phyloP scores from a whole-genome alignment of 345 rosid genomes.

The Trapa bicornis region DNA sequence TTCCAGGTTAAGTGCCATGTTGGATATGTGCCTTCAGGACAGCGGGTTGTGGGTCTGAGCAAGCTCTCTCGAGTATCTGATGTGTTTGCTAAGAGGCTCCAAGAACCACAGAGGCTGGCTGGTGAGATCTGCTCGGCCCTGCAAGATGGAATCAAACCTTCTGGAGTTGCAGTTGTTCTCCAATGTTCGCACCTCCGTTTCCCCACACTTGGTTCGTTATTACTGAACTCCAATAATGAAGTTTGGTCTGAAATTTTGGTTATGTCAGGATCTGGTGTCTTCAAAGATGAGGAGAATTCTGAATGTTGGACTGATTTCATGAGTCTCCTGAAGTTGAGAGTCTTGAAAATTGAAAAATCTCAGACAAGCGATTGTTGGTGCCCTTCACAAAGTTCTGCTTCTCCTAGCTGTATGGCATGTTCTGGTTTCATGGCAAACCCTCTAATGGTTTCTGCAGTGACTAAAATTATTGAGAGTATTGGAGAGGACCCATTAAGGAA shows the following conservation, averaged over 20 bases:
- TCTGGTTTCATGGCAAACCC: conserved; percentile 26
- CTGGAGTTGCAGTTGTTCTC: conserved; percentile 82
- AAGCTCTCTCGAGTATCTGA: conserved; percentile 84
- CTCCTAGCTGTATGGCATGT: conserved; percentile 23
- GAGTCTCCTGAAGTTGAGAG: conserved; percentile 49
- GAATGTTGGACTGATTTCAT: conserved; percentile 58
- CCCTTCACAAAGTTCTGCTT: conserved; percentile 33
- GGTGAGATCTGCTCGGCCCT: conserved; percentile 67
- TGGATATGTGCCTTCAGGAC: conserved; percentile 77
- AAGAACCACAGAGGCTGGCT: conserved; percentile 72
- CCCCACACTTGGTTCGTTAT: conserved; percentile 35
- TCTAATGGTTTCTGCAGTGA: conserved; percentile 54
- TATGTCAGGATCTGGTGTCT: conserved; percentile 67
- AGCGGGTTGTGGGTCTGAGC: conserved; percentile 76
- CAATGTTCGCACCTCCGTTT: conserved; percentile 70
- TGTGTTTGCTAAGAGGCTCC: conserved; percentile 76
- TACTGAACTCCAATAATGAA: conserved; percentile 33
- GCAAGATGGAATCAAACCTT: conserved; percentile 61
- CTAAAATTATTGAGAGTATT: conserved; percentile 51
- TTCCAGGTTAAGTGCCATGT: conserved; percentile 78
- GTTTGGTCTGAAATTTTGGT: conserved; percentile 44
- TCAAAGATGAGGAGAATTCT: conserved; percentile 37
- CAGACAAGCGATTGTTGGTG: conserved; percentile 46
- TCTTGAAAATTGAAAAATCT: conserved; percentile 27
- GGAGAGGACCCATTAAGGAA: conserved; percentile 80